These are phyloP conservation scores for Phaeosphaeria sp. DNA, from an alignment of 2,329 filamentous ascomycete genomes.

Conservation along the genomic window DNA sequence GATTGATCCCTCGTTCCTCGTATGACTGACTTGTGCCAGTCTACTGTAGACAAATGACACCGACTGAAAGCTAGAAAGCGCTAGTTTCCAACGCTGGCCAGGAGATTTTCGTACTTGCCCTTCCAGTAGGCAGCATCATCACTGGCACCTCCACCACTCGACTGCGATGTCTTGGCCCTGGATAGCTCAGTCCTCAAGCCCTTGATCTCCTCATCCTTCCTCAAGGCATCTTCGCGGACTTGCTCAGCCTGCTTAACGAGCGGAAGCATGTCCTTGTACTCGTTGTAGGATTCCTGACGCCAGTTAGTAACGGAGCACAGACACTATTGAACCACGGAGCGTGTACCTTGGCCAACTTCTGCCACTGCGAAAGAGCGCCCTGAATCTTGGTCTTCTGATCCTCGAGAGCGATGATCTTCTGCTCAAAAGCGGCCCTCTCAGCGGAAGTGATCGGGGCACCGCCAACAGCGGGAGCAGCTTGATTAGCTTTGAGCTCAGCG, in stretches of 20 bases:
- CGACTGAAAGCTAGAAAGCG: background rate
- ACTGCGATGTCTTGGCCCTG: conserved; percentile 13
- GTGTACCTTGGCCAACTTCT: conserved; percentile 27
- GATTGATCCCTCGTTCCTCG: background rate
- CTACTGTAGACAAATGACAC: background rate
- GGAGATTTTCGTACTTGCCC: conserved; percentile 30
- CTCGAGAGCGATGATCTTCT: conserved; percentile 17
- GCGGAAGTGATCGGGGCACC: background rate
- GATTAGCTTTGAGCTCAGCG: conserved; percentile 9
- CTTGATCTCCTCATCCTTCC: conserved; percentile 23
- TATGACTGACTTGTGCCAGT: background rate
- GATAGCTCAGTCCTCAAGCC: conserved; percentile 25
- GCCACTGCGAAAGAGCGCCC: conserved; percentile 23
- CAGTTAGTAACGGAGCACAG: background rate
- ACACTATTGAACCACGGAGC: background rate
- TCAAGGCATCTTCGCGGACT: conserved; percentile 15
- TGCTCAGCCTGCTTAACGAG: conserved; percentile 27
- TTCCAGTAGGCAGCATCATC: conserved; percentile 31
- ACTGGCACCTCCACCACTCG: conserved; percentile 12
- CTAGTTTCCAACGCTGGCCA: conserved; percentile 18
- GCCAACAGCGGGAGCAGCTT: background rate
- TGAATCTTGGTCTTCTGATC: conserved; percentile 18
- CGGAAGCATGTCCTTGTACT: conserved; percentile 33
- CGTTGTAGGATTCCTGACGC: conserved; percentile 28
- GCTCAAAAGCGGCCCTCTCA: conserved; percentile 1